Evolutionary conservation across 73 alveolate genomes (phyloP).

Genomic region (Uronychia binucleata): DNA sequence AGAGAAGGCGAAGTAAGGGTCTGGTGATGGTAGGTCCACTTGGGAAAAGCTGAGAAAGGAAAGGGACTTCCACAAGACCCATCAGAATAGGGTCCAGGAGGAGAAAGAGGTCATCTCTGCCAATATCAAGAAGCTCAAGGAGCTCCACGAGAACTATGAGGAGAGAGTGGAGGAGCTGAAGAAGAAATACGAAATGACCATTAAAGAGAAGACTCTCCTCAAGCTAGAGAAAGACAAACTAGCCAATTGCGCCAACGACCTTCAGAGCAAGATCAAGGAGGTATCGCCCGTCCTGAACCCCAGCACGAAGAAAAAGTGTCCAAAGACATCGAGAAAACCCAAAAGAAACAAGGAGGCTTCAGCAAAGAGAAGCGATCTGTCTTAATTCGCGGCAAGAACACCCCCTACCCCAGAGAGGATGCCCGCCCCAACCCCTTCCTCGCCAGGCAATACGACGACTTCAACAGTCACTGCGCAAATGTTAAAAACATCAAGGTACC

Average conservation of each 20-base stretch:
- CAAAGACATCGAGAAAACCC: constrained; percentile 49
- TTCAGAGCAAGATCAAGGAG: constrained; percentile 37
- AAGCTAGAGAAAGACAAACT: constrained; percentile 98
- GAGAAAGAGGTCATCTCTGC: constrained; percentile 79
- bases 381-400: constrained; percentile 27
- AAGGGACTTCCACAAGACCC: constrained; percentile 98
- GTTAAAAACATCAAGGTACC: constrained; percentile 29
- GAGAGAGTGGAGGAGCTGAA: constrained; percentile 94
- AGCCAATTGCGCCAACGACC: constrained; percentile 44
- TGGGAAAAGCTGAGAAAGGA: constrained; percentile 98
- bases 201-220: constrained; percentile 96
- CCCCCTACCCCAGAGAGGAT: constrained; percentile 69
- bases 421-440: constrained; percentile 71
- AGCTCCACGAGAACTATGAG: constrained; percentile 96
- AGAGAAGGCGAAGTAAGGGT: constrained; percentile 72
- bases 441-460: constrained; percentile 50
- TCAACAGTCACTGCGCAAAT: constrained; percentile 31
- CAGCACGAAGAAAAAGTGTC: constrained; percentile 54
- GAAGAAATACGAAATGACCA: constrained; percentile 95
- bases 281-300: too few relatives aligned
- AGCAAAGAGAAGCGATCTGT: constrained; percentile 4
- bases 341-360: constrained; percentile 35
- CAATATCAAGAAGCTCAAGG: constrained; percentile 94
- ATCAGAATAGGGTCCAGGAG: constrained; percentile 94
- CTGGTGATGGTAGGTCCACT: constrained; percentile 56